Conservation (phyloP, 2,329 filamentous ascomycete species). For the Fusarium duplospermum region DNA sequence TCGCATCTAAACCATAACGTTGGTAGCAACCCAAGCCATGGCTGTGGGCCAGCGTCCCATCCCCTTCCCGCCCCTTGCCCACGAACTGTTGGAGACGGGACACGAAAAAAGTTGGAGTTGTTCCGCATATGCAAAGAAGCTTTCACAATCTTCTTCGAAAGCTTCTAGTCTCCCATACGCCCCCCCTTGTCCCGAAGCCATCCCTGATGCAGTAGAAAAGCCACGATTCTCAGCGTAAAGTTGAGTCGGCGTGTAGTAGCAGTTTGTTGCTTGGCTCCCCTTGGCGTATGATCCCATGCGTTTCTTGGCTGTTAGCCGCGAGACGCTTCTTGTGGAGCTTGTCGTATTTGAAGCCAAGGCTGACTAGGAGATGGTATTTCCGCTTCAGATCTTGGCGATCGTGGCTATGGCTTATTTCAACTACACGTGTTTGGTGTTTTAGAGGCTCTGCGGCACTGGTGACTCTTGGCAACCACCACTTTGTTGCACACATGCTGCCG, state of each 20-base stretch:
- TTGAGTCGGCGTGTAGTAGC: not conserved
- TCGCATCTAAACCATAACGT: not conserved
- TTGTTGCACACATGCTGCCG: not conserved
- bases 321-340: not conserved
- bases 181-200: not conserved
- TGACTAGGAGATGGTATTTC: not conserved
- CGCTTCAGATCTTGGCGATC: conserved; percentile 1
- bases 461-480: not conserved
- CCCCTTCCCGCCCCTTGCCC: not conserved
- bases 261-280: not conserved
- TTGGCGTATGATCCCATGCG: not conserved
- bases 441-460: not conserved
- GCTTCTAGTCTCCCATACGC: not conserved
- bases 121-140: conserved; percentile 11
- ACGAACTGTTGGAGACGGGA: conserved; percentile 26
- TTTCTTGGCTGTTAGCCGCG: not conserved
- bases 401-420: not conserved
- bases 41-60: not conserved
- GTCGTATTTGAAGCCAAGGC: not conserved
- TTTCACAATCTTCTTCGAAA: not conserved
- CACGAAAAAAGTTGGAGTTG: conserved; percentile 7
- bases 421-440: not conserved
- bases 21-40: not conserved
- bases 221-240: not conserved
- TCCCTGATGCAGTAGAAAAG: not conserved